Percentiles rank a stretch among this genome's conserved stretches.
Evolutionary conservation across 495 filamentous ascomycete species (phyloP).

Genomic region (Podospora pseudoanserina): DNA sequence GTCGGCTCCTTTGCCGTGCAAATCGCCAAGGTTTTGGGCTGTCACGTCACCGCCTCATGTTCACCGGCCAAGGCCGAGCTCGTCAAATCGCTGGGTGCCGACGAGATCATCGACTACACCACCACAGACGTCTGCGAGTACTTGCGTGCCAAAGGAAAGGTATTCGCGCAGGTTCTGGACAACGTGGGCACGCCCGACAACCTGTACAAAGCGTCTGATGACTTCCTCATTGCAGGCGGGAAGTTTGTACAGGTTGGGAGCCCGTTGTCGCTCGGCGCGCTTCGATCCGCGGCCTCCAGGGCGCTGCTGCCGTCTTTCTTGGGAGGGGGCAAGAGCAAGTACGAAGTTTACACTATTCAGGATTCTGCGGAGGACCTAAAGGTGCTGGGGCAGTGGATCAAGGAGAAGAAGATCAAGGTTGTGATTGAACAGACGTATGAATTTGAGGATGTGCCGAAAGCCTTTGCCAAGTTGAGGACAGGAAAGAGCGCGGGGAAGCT

Average conservation of each 20-base stretch:
- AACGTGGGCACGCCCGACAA: slow-evolving; percentile 51
- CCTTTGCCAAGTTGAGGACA: slow-evolving; percentile 54
- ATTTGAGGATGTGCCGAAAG: slow-evolving; percentile 54
- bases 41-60: slow-evolving; percentile 59
- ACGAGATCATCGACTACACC: slow-evolving; percentile 69
- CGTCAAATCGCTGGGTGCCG: slow-evolving; percentile 58
- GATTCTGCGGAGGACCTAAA: slow-evolving; percentile 40
- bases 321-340: slow-evolving; percentile 62
- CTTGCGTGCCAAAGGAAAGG: slow-evolving; percentile 46
- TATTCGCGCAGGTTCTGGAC: slow-evolving; percentile 59
- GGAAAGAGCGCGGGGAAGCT: slow-evolving; percentile 61
- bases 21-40: slow-evolving; percentile 62
- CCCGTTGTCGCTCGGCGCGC: slow-evolving; percentile 7
- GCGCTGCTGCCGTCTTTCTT: slow-evolving; percentile 52
- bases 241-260: slow-evolving; percentile 58
- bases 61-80: slow-evolving; percentile 57
- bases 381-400: slow-evolving; percentile 36
- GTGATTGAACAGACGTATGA: slow-evolving; percentile 55
- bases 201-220: slow-evolving; percentile 54
- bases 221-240: slow-evolving; percentile 52
- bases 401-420: slow-evolving; percentile 55
- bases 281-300: slow-evolving; percentile 27
- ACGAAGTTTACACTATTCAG: slow-evolving; percentile 39
- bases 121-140: slow-evolving; percentile 44
- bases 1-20: slow-evolving; percentile 61